Evolutionary conservation across 1,284 basidiomycete genomes (phyloP).

Genomic region (Baeospora myosura): DNA sequence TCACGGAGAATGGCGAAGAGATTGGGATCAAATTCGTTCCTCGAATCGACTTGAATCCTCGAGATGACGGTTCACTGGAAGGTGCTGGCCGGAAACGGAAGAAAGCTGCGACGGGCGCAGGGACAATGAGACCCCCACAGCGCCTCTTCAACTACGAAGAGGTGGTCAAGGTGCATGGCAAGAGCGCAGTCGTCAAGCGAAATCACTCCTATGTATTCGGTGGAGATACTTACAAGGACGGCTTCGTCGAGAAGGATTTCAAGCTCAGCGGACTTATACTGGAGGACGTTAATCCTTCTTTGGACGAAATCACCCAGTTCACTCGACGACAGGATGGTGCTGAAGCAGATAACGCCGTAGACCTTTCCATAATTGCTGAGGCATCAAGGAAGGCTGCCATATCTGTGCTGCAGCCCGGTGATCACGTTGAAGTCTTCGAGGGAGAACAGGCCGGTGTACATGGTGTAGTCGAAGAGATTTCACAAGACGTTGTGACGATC

Average conservation of each 20-base stretch:
- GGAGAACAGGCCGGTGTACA: constrained; percentile 92
- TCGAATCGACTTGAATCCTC: constrained; percentile 91
- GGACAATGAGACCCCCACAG: constrained; percentile 78
- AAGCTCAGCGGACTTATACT: constrained; percentile 72
- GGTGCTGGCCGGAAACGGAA: constrained; percentile 60
- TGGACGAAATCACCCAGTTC: constrained; percentile 95
- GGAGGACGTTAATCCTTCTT: constrained; percentile 90
- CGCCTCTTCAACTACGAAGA: constrained; percentile 94
- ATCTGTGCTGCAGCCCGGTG: constrained; percentile 90
- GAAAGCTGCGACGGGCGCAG: constrained; percentile 42
- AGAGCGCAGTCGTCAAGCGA: constrained; percentile 66
- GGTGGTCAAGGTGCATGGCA: constrained; percentile 81
- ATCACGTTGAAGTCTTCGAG: constrained; percentile 96
- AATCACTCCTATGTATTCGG: constrained; percentile 80
- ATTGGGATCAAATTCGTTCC: constrained; percentile 93
- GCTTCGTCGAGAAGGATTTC: constrained; percentile 96
- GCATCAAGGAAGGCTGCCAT: constrained; percentile 83
- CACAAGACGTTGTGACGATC: constrained; percentile 83
- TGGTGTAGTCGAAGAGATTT: constrained; percentile 87
- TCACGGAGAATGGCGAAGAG: constrained; percentile 90
- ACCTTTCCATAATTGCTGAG: constrained; percentile 82
- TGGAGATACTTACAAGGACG: constrained; percentile 89
- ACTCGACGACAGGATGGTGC: constrained; percentile 61
- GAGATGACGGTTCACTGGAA: constrained; percentile 65
- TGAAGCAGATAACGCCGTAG: constrained; percentile 57